Base-by-base conservation (phyloP, 176 grass and related monocot genomes). In the Tillandsia fasciculata region DNA sequence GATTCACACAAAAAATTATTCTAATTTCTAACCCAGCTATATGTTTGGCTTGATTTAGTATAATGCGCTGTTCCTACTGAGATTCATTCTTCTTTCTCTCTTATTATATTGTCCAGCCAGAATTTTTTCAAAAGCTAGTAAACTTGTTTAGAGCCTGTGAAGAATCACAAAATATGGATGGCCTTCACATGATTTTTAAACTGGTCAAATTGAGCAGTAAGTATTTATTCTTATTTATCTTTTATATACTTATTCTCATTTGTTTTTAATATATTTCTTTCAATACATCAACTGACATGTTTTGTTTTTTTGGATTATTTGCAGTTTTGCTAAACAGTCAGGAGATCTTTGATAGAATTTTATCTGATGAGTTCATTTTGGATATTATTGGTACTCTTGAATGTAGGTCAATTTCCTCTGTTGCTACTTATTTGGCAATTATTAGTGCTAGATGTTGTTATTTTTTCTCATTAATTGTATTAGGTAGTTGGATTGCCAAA, bases 351-450 rank as follows among this genome's bases (percentile, higher is more conserved):
- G 64, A 92, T 66, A 79, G 68, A 78, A 89, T 96, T 67, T 83
- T 96, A 76, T 86, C 81, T 4, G 86, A 89, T 76, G 83, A 85
- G 52, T 79, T 81, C 81, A 96, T 96, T 77, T 74, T 87, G 66
- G 86, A 92, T 75, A 85, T 96, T 80, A 85, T 92, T 79, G 88
- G 83, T 18, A 51, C 73, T 72, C 86, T 96, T 81, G 92, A 96
- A 78, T 89, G 92, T 96, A 92, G 53, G 86, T 72, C 81, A 48
- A 26, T 69, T 49, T 77, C 67, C 72, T 82, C 67, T 74, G 17
- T 8, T 58, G 9, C 11, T 58, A 20, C 18, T 58, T 58, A 42
- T 42, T 42, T 42, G 33, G 33, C 33, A 7, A 1, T 42, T 42
- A 42, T 42, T 42, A 42, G 33, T 42, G 54, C 54, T 58, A 20